Evolutionary conservation across 306 rosid species (phyloP), one percentile per base, ranked within the genome.

Genomic region (Pyrus pyrifolia): DNA sequence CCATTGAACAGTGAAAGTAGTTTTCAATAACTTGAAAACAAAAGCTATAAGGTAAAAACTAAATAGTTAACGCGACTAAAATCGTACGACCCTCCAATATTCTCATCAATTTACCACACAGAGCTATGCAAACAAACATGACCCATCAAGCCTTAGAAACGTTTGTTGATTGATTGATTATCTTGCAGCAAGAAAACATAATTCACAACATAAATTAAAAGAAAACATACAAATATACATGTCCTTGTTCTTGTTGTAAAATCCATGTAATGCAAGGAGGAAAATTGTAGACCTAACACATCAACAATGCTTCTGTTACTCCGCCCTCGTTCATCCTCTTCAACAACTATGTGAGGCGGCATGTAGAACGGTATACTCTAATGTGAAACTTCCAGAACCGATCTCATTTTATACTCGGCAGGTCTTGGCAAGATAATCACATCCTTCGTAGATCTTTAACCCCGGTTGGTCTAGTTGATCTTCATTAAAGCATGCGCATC

Each of bases 401-500:
- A 55, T 35, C 64, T 55, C 27, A 22, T 65, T 70, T 77, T 77
- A 84, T 46, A 83, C 93, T 76, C 68, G 81, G 85, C 98, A 93
- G 46, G 88, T 86, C 64, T 84, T 89, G 67, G 88, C 89, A 77
- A 76, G 90, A 79, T 68, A 82, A 74, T 91, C 97, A 67, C 98
- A 94, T 18, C 93, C 96, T 70, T 85, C 87, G 27, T 94, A 94
- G 58, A 94, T 77, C 81, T 89, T 94, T 72, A 94, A 79, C 72
- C 98, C 96, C 9, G 93, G 33, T 38, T 86, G 96, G 66, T 62
- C 81, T 73, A 94, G 78, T 76, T 94, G 93, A 72, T 89, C 87
- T 80, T 94, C 89, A 75, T 84, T 83, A 79, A 90, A 91, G 87
- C 96, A 94, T 69, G 96, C 97, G 52, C 98, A 94, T 3, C 98